A percentile compares a stretch with the other conserved stretches of the same genome.
Evolutionary conservation across 2,329 filamentous ascomycete genomes (phyloP).

Genomic region (Colletotrichum graminicola): DNA sequence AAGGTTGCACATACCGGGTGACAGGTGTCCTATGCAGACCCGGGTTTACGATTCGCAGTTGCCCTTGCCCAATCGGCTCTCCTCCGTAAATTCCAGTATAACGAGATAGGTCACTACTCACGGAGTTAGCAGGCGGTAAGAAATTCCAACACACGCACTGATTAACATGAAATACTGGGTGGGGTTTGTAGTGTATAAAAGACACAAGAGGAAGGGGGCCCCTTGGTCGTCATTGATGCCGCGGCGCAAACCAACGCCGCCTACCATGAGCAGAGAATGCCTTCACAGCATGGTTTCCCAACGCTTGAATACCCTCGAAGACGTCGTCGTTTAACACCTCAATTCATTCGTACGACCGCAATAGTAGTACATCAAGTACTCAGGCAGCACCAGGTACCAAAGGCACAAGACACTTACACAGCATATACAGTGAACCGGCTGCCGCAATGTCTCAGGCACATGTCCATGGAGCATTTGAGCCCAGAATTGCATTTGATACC

Average conservation of each 20-base stretch:
- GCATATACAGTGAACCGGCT: not conserved
- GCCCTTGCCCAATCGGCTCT: not conserved
- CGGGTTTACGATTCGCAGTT: constrained; percentile 10
- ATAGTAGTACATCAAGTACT: not conserved
- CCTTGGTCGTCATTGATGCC: not conserved
- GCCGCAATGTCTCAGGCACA: constrained; percentile 21
- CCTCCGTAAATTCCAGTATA: not conserved
- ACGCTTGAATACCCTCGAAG: not conserved
- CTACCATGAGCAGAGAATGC: not conserved
- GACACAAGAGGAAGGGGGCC: not conserved
- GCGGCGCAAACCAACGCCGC: not conserved
- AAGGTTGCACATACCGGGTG: not conserved
- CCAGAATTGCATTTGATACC: not conserved
- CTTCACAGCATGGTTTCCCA: not conserved
- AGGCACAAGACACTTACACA: not conserved
- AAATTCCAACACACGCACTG: too few relatives aligned
- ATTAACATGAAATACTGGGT: too few relatives aligned
- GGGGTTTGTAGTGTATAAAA: not conserved
- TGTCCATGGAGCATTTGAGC: not conserved
- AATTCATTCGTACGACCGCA: not conserved
- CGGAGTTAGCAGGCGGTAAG: not conserved
- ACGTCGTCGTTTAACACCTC: not conserved
- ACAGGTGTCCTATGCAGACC: constrained; percentile 12
- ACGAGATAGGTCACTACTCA: not conserved
- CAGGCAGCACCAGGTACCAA: not conserved